Conservation (phyloP, 139 green algal species). For the Picochlorum sp. region DNA sequence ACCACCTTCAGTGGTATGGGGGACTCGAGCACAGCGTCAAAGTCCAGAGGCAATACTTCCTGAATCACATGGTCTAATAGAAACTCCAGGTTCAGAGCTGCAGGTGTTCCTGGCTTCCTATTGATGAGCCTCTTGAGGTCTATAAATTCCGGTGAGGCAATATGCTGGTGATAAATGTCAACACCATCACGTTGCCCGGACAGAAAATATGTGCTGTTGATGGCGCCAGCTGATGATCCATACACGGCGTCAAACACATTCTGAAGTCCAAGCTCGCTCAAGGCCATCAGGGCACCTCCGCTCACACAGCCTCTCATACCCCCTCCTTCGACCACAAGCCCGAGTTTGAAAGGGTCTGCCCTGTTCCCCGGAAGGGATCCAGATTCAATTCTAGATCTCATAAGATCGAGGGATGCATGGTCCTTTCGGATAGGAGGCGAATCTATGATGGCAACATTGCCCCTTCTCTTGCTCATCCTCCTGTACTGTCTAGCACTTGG, state of each 20-base stretch:
- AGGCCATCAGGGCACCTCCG: slow-evolving; percentile 56
- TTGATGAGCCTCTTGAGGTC: slow-evolving; percentile 39
- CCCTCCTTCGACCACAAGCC: slow-evolving; percentile 81
- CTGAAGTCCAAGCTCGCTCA: slow-evolving; percentile 52
- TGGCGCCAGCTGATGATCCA: slow-evolving; percentile 69
- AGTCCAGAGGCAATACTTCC: slow-evolving; percentile 56
- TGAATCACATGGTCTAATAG: slow-evolving; percentile 76
- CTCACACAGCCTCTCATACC: slow-evolving; percentile 71
- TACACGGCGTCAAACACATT: slow-evolving; percentile 81
- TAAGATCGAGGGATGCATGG: slow-evolving; percentile 55
- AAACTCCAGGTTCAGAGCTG: slow-evolving; percentile 68
- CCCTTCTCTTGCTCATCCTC: too few species aligned
- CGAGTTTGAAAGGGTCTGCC: slow-evolving; percentile 58
- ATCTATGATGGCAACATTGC: background rate
- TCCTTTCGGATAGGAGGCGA: slow-evolving; percentile 8
- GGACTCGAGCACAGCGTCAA: slow-evolving; percentile 49
- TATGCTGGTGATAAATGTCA: slow-evolving; percentile 71
- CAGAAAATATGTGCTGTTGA: slow-evolving; percentile 84
- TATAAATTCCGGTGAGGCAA: slow-evolving; percentile 62
- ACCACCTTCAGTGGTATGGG: slow-evolving; percentile 67
- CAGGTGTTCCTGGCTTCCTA: background rate
- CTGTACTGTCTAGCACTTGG: too few species aligned
- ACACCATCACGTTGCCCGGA: slow-evolving; percentile 46
- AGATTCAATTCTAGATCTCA: slow-evolving; percentile 28
- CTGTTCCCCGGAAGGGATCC: slow-evolving; percentile 40